phyloP scores from a whole-genome alignment of 768 basidiomycete genomes.

The Panellus pusillus region DNA sequence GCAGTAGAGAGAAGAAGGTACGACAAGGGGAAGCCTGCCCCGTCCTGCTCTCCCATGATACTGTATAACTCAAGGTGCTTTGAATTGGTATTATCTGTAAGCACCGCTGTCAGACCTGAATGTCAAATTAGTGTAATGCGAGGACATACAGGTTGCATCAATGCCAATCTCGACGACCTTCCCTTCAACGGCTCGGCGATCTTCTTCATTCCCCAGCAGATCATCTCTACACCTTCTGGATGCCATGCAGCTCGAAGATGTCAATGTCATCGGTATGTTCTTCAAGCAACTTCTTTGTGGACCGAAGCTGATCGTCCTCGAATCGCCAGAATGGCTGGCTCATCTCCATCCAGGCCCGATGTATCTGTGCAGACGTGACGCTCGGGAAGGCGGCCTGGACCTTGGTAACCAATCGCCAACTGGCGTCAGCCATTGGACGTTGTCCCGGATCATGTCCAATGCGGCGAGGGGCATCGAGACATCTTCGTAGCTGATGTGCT shows the following conservation, averaged over 20 bases:
- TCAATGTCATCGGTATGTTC: slow-evolving; percentile 6
- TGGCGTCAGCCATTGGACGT: slow-evolving; percentile 27
- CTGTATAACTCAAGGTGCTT: slow-evolving; percentile 26
- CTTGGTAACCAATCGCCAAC: slow-evolving; percentile 27
- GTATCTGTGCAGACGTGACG: slow-evolving; percentile 25
- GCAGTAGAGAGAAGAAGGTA: slow-evolving; percentile 27
- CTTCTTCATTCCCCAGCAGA: slow-evolving; percentile 20
- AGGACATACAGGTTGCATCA: slow-evolving; percentile 23
- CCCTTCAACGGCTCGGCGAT: slow-evolving; percentile 6
- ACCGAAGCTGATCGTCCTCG: slow-evolving; percentile 8
- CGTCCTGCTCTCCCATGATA: slow-evolving; percentile 24
- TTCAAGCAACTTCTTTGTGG: slow-evolving; percentile 5
- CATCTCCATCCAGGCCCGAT: slow-evolving; percentile 27
- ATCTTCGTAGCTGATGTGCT: slow-evolving; percentile 25
- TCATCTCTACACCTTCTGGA: slow-evolving; percentile 19
- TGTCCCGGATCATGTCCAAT: slow-evolving; percentile 23
- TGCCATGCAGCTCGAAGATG: neutral
- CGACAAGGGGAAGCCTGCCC: slow-evolving; percentile 24
- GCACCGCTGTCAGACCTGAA: too few relatives aligned
- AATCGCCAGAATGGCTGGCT: slow-evolving; percentile 28
- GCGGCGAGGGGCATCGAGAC: slow-evolving; percentile 26
- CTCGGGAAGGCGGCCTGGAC: slow-evolving; percentile 33
- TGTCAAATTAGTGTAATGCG: too few relatives aligned
- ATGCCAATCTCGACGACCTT: slow-evolving; percentile 15
- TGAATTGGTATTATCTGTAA: slow-evolving; percentile 23